phyloP scores from a whole-genome alignment of 129 eudicot species.

The Pulicaria dysenterica region DNA sequence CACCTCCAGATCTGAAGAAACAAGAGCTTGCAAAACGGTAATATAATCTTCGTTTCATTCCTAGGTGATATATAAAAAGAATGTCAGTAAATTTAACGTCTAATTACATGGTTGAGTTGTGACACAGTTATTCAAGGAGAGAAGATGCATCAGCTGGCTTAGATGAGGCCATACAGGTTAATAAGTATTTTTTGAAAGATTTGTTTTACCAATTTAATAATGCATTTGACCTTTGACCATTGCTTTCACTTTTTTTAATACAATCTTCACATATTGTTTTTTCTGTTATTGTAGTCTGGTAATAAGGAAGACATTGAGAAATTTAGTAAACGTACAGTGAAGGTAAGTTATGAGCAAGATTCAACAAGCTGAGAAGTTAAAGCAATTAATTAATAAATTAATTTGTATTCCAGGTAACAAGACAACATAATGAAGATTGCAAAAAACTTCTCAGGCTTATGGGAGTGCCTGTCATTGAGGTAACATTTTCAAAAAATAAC shows the following conservation, averaged over 20 bases:
- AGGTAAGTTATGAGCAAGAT: constrained; percentile 49
- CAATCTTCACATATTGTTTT: background rate
- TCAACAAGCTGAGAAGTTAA: background rate
- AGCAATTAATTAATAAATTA: background rate
- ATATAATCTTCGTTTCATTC: background rate
- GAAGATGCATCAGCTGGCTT: constrained; percentile 78
- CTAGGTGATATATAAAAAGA: background rate
- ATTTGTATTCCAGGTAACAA: constrained; percentile 57
- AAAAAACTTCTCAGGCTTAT: constrained; percentile 79
- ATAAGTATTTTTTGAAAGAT: background rate
- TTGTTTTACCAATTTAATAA: background rate
- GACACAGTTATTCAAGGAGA: constrained; percentile 61
- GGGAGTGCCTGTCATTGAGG: constrained; percentile 99
- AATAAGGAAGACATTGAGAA: constrained; percentile 92
- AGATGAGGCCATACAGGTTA: constrained; percentile 73
- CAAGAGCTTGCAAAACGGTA: constrained; percentile 97
- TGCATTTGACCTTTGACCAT: background rate
- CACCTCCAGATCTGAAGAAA: constrained; percentile 90
- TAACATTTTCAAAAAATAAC: constrained; percentile 16
- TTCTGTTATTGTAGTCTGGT: constrained; percentile 60
- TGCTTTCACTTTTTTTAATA: background rate
- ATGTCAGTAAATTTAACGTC: constrained; percentile 5
- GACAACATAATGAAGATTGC: constrained; percentile 95
- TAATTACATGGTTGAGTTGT: constrained; percentile 20
- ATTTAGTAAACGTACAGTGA: constrained; percentile 91